Conservation (phyloP, 2,329 filamentous ascomycete species). For the Chaetomium sp. region DNA sequence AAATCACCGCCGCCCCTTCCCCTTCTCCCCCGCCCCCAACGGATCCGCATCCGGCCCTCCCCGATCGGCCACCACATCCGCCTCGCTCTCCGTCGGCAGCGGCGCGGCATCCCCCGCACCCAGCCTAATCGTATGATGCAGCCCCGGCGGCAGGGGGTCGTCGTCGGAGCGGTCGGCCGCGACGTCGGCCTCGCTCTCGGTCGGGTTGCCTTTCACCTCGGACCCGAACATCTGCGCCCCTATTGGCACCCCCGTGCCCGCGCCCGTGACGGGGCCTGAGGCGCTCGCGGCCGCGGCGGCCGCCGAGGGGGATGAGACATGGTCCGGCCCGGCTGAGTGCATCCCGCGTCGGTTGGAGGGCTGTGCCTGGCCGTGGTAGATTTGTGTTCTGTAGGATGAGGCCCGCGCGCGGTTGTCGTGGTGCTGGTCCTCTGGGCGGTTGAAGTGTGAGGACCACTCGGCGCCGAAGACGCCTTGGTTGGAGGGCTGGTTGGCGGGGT, state of each 20-base stretch:
- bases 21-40: neutral
- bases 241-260: conserved; percentile 19
- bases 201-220: conserved; percentile 34
- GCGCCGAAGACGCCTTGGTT: conserved; percentile 9
- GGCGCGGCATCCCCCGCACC: conserved; percentile 26
- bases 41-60: conserved; percentile 14
- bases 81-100: conserved; percentile 32
- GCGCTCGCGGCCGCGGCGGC: neutral
- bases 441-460: conserved; percentile 5
- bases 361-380: conserved; percentile 26
- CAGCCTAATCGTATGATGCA: conserved; percentile 30
- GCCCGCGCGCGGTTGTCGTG: conserved; percentile 16
- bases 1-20: neutral
- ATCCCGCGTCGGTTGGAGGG: conserved; percentile 1
- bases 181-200: conserved; percentile 35
- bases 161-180: conserved; percentile 33
- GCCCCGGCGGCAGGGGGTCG: conserved; percentile 32
- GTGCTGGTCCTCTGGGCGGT: neutral
- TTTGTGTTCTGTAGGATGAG: conserved; percentile 27
- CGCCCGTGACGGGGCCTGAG: conserved; percentile 8
- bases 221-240: conserved; percentile 26
- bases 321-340: neutral
- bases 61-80: conserved; percentile 26
- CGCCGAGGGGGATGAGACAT: neutral
- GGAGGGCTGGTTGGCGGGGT: neutral